Base-by-base conservation (phyloP, 106 monocot species). In the Platanthera guangdongensis region DNA sequence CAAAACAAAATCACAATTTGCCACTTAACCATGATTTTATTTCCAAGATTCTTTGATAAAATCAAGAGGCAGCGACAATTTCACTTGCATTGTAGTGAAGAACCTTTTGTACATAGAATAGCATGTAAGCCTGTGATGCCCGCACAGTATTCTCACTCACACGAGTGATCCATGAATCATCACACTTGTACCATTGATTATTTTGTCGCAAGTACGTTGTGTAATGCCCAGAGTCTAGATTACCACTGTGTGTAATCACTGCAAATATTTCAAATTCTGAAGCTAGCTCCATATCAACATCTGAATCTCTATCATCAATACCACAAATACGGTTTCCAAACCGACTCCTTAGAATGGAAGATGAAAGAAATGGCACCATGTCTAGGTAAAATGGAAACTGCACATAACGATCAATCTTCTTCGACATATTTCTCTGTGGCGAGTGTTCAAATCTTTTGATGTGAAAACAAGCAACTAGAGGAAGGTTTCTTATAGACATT, bases 361-460 rank as follows among this genome's bases (percentile, higher is more conserved):
- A 93, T 5, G 96, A 93, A 9, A 91, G 83, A 67, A 87, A 97
- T 8, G 91, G 89, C 4, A 78, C 59, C 91, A 97, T 91, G 78
- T 94, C 81, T n/a, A 97, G 71, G 48, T 84, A 84, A 71, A 97
- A 89, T 15, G 96, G 96, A 72, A 97, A 97, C 54, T 91, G 96
- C 57, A 97, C 76, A 83, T 85, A 97, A 8, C 82, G 73, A 77
- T 97, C 93, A 30, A 97, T 79, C 79, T 97, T 97, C 52, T 80
- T 87, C 22, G 93, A 87, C 80, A 85, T 91, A 50, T 86, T 97
- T 82, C 84, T 87, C 2, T 82, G 74, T 16, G 83, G 76, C 11
- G 92, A 95, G 76, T 97, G 93, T 76, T 91, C 96, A 67, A 94
- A 97, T 47, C 96, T 82, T 85, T 97, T 97, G 22, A 97, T 86